These are phyloP conservation scores for Ananas comosus DNA, from an alignment of 176 grass and related monocot genomes.

Conservation along the genomic window DNA sequence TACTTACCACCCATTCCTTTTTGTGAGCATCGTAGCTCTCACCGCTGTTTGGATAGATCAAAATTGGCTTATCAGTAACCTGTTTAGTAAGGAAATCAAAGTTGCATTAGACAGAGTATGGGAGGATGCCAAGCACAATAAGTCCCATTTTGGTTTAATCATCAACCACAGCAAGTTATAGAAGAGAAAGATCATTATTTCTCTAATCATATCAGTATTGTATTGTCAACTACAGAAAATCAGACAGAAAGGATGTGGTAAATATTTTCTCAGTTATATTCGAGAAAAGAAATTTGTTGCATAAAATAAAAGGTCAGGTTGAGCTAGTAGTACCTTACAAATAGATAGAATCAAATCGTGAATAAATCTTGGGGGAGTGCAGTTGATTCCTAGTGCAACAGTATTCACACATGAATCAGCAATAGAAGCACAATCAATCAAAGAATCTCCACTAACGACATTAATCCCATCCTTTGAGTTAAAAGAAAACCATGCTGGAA, in stretches of 20 bases:
- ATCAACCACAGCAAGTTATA: neutral
- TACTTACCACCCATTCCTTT: constrained; percentile 72
- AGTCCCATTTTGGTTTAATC: no score
- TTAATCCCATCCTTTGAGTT: constrained; percentile 40
- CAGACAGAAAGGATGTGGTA: neutral
- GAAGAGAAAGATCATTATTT: neutral
- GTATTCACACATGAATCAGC: constrained; percentile 37
- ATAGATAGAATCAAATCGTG: constrained; percentile 31
- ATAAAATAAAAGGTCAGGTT: neutral
- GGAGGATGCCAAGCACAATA: no score
- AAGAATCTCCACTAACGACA: constrained; percentile 39
- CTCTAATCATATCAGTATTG: neutral
- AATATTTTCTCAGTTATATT: neutral
- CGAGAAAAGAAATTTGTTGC: neutral
- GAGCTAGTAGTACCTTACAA: constrained; percentile 34
- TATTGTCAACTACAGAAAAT: neutral
- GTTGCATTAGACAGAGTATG: constrained; percentile 6
- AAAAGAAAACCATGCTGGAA: constrained; percentile 45
- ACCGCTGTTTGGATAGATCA: constrained; percentile 63
- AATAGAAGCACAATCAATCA: constrained; percentile 37
- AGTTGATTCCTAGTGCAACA: constrained; percentile 49
- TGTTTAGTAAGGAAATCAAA: constrained; percentile 19
- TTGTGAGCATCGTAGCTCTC: constrained; percentile 57
- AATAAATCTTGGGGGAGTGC: constrained; percentile 41
- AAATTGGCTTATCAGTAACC: constrained; percentile 51